Conservation (phyloP, 192 early-diverging fungal species). For the Funneliformis geosporum region DNA sequence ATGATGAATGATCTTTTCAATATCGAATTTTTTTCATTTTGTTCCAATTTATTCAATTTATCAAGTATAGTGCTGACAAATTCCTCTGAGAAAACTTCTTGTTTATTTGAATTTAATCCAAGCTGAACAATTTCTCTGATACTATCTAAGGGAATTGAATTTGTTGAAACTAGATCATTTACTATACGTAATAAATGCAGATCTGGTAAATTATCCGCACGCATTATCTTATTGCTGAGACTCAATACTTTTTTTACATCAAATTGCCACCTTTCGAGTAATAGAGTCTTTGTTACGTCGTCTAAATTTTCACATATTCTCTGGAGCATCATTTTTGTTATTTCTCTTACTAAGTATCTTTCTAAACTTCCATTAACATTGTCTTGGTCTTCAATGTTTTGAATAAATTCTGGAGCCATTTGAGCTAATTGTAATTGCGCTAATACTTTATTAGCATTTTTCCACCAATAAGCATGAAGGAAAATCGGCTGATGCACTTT, state of each 20-base stretch:
- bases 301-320: background rate
- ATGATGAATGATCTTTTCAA: constrained; percentile 4
- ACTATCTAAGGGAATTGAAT: background rate
- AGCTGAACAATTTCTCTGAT: background rate
- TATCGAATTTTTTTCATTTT: constrained; percentile 16
- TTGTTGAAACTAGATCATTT: constrained; percentile 23
- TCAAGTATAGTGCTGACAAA: background rate
- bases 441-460: constrained; percentile 4
- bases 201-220: background rate
- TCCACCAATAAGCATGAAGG: constrained; percentile 31
- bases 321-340: background rate
- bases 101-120: background rate
- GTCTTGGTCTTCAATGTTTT: background rate
- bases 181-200: constrained; percentile 17
- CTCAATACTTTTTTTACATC: constrained; percentile 16
- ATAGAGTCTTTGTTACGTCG: background rate
- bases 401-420: constrained; percentile 1
- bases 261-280: background rate
- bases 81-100: background rate
- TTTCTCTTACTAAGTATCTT: background rate
- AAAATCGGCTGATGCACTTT: constrained; percentile 16
- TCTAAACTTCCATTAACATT: background rate
- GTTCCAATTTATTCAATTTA: background rate
- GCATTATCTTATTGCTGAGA: background rate
- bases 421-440: constrained; percentile 24